Evolutionary conservation across 176 grass and related monocot species (phyloP), one percentile per base, ranked within the genome.

Genomic region (Oropetium thomaeum): DNA sequence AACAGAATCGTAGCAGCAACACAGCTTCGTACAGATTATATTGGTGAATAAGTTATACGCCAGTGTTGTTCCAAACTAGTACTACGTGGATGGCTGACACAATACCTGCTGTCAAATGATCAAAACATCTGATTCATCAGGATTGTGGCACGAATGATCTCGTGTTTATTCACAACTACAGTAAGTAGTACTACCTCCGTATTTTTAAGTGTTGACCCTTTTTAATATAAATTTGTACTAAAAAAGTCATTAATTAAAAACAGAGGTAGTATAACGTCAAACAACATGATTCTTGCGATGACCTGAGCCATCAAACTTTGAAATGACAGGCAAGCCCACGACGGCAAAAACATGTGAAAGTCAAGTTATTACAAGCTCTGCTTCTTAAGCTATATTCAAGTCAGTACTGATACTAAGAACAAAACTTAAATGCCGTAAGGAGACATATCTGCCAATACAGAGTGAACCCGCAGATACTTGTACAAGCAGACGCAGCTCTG

Each of bases 401-500:
- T 63, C 31, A 26, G 35, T 28, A n/a, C n/a, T n/a, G 35, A 69
- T n/a, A 81, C 42, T 41, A 41, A 19, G 25, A 80, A 74, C 58
- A 69, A 30, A 83, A 79, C 55, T 76, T 51, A 20, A 30, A 1
- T 11, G 73, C 42, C 35, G 45, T 4, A 64, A 70, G 10, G 52
- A 45, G 49, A 62, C 31, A 58, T 45, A 30, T 75, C 28, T 63
- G 65, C 27, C 44, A 49, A 49, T 9, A 76, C 35, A 43, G n/a
- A 30, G 22, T n/a, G 37, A 23, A 61, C 70, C 23, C 63, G 53
- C 51, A 38, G 28, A 77, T 52, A 71, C 54, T 10, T 45, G 48
- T n/a, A n/a, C n/a, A n/a, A n/a, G n/a, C 62, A 5, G 43, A 67
- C 12, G 29, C 75, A 31, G 25, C 58, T 81, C 63, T 89, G 82